Conservation (phyloP, 169 alveolate species). For the Plasmodium reichenowi region DNA sequence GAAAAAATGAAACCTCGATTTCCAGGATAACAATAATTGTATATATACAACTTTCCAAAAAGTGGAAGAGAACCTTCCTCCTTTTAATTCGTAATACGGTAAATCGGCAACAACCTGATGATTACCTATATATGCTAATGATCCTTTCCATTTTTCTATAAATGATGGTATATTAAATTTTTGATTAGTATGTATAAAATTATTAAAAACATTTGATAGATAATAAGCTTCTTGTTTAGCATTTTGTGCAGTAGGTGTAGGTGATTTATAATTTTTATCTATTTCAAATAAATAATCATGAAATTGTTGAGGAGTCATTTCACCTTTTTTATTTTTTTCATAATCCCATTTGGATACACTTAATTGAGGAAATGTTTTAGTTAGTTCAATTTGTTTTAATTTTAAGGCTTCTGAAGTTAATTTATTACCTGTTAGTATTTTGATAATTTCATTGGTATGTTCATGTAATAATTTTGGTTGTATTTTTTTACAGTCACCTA, state of each 20-base stretch:
- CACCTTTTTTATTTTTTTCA: slow-evolving; percentile 65
- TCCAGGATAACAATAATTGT: slow-evolving; percentile 78
- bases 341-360: slow-evolving; percentile 76
- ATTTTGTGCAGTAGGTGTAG: slow-evolving; percentile 87
- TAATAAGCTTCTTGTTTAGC: slow-evolving; percentile 86
- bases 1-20: slow-evolving; percentile 73
- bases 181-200: slow-evolving; percentile 1
- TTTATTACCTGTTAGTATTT: slow-evolving; percentile 13
- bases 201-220: slow-evolving; percentile 79
- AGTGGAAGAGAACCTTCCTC: slow-evolving; percentile 77
- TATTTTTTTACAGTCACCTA: slow-evolving; percentile 85
- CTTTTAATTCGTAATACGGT: slow-evolving; percentile 79
- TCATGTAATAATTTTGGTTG: slow-evolving; percentile 78
- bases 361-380: slow-evolving; percentile 80
- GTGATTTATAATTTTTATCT: slow-evolving; percentile 79
- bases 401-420: slow-evolving; percentile 65
- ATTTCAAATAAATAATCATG: slow-evolving; percentile 75
- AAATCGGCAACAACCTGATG: slow-evolving; percentile 78
- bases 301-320: slow-evolving; percentile 56
- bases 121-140: slow-evolving; percentile 85
- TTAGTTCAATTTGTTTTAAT: slow-evolving; percentile 26
- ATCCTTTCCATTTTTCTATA: slow-evolving; percentile 85
- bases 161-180: slow-evolving; percentile 69
- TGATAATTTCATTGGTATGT: slow-evolving; percentile 57
- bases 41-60: slow-evolving; percentile 82